Evolutionary conservation across 2,329 filamentous ascomycete species (phyloP).

Genomic region (Ophiostoma populinum): DNA sequence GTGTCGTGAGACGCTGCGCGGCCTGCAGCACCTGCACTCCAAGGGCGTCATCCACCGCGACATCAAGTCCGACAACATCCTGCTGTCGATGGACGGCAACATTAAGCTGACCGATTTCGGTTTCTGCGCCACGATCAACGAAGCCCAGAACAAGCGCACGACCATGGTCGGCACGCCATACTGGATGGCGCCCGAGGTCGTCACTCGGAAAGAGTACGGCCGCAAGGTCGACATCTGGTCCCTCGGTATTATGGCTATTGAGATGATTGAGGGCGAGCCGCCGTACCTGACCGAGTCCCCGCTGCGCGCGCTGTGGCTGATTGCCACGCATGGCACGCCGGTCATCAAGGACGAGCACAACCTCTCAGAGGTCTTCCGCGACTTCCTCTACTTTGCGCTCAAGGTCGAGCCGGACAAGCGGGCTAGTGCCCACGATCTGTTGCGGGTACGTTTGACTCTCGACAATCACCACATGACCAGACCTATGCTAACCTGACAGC

Average conservation of each 20-base stretch:
- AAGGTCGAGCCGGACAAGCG: conserved; percentile 96
- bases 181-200: conserved; percentile 99
- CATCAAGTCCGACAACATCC: conserved; percentile 97
- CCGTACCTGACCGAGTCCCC: conserved; percentile 94
- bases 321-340: conserved; percentile 91
- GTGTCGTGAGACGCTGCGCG: conserved; percentile 80
- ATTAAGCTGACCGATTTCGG: conserved; percentile 98
- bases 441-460: conserved; percentile 68
- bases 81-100: conserved; percentile 82
- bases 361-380: conserved; percentile 64
- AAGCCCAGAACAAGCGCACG: conserved; percentile 89
- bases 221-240: conserved; percentile 99
- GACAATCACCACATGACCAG: no score
- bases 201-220: conserved; percentile 93
- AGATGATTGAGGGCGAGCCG: conserved; percentile 98
- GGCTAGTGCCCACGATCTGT: conserved; percentile 81
- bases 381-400: conserved; percentile 83
- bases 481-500: conserved; percentile 32
- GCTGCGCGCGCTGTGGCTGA: conserved; percentile 80
- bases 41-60: conserved; percentile 97
- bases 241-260: conserved; percentile 96
- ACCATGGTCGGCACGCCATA: conserved; percentile 99
- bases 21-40: conserved; percentile 86
- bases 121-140: conserved; percentile 96
- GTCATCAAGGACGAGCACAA: conserved; percentile 85